A percentile compares a stretch with the other conserved stretches of the same genome.
phyloP scores from a whole-genome alignment of 495 filamentous ascomycete species.

The Clavariopsis aquatica region DNA sequence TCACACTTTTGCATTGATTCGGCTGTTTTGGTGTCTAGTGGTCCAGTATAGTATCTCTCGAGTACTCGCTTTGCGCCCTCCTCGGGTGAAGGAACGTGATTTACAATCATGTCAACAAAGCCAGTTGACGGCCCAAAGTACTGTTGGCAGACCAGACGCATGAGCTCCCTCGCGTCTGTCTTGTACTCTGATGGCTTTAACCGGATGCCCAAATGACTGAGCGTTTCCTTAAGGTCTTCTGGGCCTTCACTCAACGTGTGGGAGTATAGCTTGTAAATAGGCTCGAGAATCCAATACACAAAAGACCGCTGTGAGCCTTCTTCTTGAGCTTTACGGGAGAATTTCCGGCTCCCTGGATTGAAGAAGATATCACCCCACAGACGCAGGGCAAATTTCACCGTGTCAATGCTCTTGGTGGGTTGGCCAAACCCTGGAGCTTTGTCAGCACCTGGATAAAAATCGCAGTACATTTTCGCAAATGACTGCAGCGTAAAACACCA shows the following conservation, averaged over 20 bases:
- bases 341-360: slow-evolving; percentile 85
- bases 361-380: slow-evolving; percentile 98
- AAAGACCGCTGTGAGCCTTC: slow-evolving; percentile 81
- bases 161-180: slow-evolving; percentile 81
- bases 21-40: slow-evolving; percentile 83
- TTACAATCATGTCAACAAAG: slow-evolving; percentile 93
- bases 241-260: slow-evolving; percentile 93
- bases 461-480: slow-evolving; percentile 94
- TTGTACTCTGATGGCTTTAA: slow-evolving; percentile 92
- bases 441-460: slow-evolving; percentile 66
- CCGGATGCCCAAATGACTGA: slow-evolving; percentile 76
- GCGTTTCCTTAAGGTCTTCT: slow-evolving; percentile 76
- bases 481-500: slow-evolving; percentile 95
- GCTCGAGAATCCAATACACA: slow-evolving; percentile 92
- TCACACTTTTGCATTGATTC: slow-evolving; percentile 78
- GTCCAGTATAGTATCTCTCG: slow-evolving; percentile 88
- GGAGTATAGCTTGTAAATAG: slow-evolving; percentile 96
- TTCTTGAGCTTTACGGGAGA: slow-evolving; percentile 83
- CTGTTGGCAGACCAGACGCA: slow-evolving; percentile 88
- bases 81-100: slow-evolving; percentile 85
- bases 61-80: slow-evolving; percentile 75
- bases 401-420: slow-evolving; percentile 56
- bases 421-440: slow-evolving; percentile 27
- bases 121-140: slow-evolving; percentile 90
- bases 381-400: slow-evolving; percentile 72